Evolutionary conservation across 139 green algal species (phyloP).

Genomic region (Tetraselmis striata): DNA sequence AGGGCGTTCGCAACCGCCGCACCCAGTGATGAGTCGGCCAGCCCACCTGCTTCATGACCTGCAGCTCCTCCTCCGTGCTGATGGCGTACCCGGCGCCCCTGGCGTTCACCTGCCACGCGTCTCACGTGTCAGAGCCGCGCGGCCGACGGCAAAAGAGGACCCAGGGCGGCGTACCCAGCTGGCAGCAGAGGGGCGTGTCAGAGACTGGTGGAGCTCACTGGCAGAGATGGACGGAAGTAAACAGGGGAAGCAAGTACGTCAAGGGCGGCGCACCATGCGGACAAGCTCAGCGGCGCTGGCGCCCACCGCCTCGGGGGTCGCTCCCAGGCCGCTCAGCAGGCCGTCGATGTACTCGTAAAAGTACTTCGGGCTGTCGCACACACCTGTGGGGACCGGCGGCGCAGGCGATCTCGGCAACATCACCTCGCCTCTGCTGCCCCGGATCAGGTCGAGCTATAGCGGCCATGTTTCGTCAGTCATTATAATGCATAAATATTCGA

Average conservation of each 20-base stretch:
- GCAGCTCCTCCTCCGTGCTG: slow-evolving; percentile 73
- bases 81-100: slow-evolving; percentile 86
- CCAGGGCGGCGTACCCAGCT: too few species aligned
- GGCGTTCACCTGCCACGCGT: slow-evolving; percentile 56
- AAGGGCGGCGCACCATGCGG: slow-evolving; percentile 1
- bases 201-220: too few species aligned
- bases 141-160: too few species aligned
- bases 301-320: neutral
- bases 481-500: too few species aligned
- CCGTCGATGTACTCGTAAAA: slow-evolving; percentile 79
- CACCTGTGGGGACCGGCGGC: too few species aligned
- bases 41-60: slow-evolving; percentile 32
- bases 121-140: too few species aligned
- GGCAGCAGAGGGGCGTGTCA: too few species aligned
- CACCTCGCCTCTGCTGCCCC: too few species aligned
- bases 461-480: too few species aligned
- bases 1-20: too few species aligned
- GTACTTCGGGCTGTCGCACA: slow-evolving; percentile 78
- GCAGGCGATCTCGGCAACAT: too few species aligned
- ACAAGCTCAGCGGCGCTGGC: slow-evolving; percentile 6
- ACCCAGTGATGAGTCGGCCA: neutral
- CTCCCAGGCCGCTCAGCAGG: slow-evolving; percentile 55
- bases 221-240: neutral
- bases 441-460: too few species aligned
- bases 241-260: slow-evolving; percentile 2